Percentiles rank a stretch among this genome's conserved stretches.
These are phyloP conservation scores for Pleurotus eryngii DNA, from an alignment of 768 basidiomycete genomes.

Conservation along the genomic window DNA sequence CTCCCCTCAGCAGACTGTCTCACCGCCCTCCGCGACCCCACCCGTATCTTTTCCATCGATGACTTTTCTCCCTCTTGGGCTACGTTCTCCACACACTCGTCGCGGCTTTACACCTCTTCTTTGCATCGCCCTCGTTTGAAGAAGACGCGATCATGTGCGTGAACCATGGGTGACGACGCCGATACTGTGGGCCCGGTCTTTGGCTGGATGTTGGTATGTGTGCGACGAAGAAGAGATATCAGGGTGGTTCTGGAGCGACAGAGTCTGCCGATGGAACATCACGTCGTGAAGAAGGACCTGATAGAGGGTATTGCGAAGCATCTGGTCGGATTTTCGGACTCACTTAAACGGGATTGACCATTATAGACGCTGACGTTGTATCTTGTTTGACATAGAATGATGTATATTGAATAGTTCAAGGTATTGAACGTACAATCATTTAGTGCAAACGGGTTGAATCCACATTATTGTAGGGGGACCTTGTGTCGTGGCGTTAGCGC, in stretches of 20 bases:
- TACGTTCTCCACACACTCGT: conserved; percentile 38
- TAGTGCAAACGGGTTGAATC: too few species aligned
- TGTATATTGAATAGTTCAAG: too few species aligned
- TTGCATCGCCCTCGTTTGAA: conserved; percentile 39
- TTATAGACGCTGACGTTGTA: too few species aligned
- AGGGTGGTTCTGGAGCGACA: conserved; percentile 32
- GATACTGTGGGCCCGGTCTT: conserved; percentile 41
- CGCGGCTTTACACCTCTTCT: conserved; percentile 43
- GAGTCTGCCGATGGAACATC: conserved; percentile 32
- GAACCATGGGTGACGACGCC: conserved; percentile 39
- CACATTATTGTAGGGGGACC: too few species aligned
- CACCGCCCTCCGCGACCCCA: neutral
- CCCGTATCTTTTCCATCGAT: conserved; percentile 24
- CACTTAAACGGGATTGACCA: neutral
- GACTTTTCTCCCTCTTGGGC: conserved; percentile 27
- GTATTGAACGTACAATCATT: too few species aligned
- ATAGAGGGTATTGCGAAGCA: conserved; percentile 36
- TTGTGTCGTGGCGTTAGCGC: too few species aligned
- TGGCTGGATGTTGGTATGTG: conserved; percentile 43
- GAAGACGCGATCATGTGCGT: conserved; percentile 41
- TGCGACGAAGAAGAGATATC: conserved; percentile 14
- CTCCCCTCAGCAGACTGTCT: neutral
- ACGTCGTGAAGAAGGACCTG: conserved; percentile 28
- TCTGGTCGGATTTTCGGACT: conserved; percentile 21
- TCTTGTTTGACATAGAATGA: too few species aligned